These are phyloP conservation scores for Calonectria ilicicola DNA, from an alignment of 2,329 filamentous ascomycete species.

Conservation along the genomic window DNA sequence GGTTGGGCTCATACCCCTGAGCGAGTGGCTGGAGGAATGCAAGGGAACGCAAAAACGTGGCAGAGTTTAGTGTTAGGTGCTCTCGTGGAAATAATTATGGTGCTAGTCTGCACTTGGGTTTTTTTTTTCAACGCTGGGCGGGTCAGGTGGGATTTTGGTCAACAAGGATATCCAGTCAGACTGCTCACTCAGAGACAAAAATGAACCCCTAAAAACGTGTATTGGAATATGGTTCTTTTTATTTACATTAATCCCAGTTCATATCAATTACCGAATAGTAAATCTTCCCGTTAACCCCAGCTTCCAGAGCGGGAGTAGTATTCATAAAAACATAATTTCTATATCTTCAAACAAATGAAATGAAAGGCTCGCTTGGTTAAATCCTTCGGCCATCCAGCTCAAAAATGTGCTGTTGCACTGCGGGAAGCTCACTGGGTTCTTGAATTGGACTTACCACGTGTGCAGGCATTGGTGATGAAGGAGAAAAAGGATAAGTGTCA, in stretches of 20 bases:
- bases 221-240: too few species aligned
- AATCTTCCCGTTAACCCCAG: background rate
- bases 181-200: background rate
- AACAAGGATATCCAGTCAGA: background rate
- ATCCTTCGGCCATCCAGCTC: slow-evolving; percentile 9
- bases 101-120: too few species aligned
- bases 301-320: background rate
- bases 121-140: too few species aligned
- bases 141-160: background rate
- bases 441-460: background rate
- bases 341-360: background rate
- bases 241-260: background rate
- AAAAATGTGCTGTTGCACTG: background rate
- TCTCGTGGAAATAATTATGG: too few species aligned
- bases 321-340: background rate
- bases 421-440: background rate
- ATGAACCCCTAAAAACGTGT: too few species aligned
- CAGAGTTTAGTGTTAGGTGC: too few species aligned
- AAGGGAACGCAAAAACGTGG: too few species aligned
- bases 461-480: background rate
- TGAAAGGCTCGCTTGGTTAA: background rate
- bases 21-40: too few species aligned
- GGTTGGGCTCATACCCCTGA: too few species aligned
- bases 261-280: background rate
- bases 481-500: background rate